These are phyloP conservation scores for Neurospora africana DNA, from an alignment of 495 filamentous ascomycete species.

Conservation along the genomic window DNA sequence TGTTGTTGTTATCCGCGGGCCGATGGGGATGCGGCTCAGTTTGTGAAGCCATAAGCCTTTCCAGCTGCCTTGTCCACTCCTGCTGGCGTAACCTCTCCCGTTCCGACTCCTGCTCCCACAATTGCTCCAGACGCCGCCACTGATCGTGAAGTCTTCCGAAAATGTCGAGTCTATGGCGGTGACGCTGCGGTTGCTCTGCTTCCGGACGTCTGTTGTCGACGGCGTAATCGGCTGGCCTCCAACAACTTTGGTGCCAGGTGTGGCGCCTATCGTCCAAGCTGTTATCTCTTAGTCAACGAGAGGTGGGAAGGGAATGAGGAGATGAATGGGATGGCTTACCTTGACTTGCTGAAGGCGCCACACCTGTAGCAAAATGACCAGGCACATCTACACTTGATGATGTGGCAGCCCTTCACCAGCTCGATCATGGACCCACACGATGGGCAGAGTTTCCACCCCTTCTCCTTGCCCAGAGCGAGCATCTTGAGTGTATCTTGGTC, in stretches of 20 bases:
- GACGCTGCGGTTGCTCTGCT: neutral
- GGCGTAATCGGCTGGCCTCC: neutral
- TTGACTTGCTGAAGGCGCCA: neutral
- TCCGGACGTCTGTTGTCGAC: neutral
- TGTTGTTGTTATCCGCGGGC: neutral
- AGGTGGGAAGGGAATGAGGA: neutral
- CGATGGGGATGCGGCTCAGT: neutral
- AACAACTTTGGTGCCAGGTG: neutral
- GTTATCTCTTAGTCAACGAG: neutral
- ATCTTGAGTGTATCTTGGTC: slow-evolving; percentile 4
- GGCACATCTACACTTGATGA: slow-evolving; percentile 2
- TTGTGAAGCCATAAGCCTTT: neutral
- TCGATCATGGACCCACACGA: slow-evolving; percentile 1
- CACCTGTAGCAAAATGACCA: slow-evolving; percentile 3
- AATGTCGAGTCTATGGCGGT: neutral
- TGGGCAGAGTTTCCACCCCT: slow-evolving; percentile 5
- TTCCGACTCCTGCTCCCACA: neutral
- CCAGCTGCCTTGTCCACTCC: neutral
- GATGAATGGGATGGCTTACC: neutral
- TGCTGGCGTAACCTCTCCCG: neutral
- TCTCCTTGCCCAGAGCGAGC: neutral
- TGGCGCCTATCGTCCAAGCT: neutral
- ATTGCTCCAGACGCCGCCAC: neutral
- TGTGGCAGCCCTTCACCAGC: neutral
- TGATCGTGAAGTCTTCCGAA: neutral